Evolutionary conservation across 2,329 filamentous ascomycete species (phyloP), one percentile per base, ranked within the genome.

Genomic region (Emmonsiellopsis sp.): DNA sequence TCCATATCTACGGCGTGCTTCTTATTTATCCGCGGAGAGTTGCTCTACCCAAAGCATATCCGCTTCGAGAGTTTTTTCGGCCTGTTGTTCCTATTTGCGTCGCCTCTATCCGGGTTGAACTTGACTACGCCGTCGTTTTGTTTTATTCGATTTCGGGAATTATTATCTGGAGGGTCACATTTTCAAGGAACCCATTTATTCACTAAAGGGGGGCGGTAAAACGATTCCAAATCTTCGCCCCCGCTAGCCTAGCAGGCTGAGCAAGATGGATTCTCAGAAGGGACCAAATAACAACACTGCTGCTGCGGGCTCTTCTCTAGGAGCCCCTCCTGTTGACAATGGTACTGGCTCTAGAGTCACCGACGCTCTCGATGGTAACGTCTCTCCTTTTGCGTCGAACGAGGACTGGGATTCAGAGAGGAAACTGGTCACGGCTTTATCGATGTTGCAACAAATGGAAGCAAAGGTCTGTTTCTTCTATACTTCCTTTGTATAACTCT

Each of bases 381-480:
- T 27, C 21, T 27, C 21, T 27, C 21, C 21, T 27, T 3, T 49
- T 10, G 9, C 21, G n/a, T 32, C 47, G 40, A 32, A 40, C 13
- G 56, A 55, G 34, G 54, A 56, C 46, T 65, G 64, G 56, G 61
- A 67, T 11, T 67, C 67, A 10, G 71, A 73, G 51, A 58, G 66
- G 27, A 66, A 69, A 52, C 62, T 72, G 6, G 66, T 72, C 9
- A 65, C 68, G 11, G 72, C 70, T 32, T 61, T 73, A 45, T 63
- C 66, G 10, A 71, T 70, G 47, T 61, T 73, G 2, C 70, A 73
- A 55, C 63, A 72, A 53, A 56, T 73, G 31, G 70, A 73, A 51
- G 42, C 55, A 37, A 61, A 58, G 53, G 61, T 59, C 6, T 42
- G 52, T 55, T 3, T 36, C 14, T 17, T 37, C 8, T 34, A 13